Evolutionary conservation across 257 asterid species (phyloP), one percentile per base, ranked within the genome.

Genomic region (Solanum corneliomulleri): DNA sequence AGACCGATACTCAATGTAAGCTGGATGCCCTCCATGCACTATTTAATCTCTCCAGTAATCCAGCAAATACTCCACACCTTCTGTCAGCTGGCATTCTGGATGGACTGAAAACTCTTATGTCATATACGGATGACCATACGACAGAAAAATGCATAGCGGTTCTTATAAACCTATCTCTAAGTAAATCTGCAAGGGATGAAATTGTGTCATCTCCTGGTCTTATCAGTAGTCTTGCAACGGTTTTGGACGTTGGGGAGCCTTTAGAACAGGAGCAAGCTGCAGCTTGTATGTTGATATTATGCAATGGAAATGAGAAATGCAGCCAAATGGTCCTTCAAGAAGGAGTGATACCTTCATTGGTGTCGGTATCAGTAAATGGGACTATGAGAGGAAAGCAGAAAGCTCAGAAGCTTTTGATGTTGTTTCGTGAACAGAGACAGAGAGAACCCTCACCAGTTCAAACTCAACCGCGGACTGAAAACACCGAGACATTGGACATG

Each of bases 201-300:
- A 94, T 95, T 25, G 90, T 89, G 41, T 87, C 84, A 4, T 80
- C 94, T 15, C 92, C 95, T 0, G 95, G 95, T 11, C 93, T 97
- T 37, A 86, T 97, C 1, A 86, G 92, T 18, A 88, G 92, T 20
- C 98, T 97, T 15, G 90, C 98, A 6, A 88, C 92, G 15, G 87
- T 95, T 58, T 91, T 97, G 45, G 99, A 97, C 69, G 81, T 87
- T 1, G 99, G 99, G 1, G 99, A 92, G 89, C 94, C 97, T 7
- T 56, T 93, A 9, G 99, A 94, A 87, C 99, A 97, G 91, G 99
- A 97, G 89, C 99, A 96, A 88, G 96, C 98, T 2, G 99, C 96
- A 2, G 95, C 98, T 1, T 95, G 98, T 76, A 97, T 97, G 88
- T 89, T 96, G 84, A 89, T 95, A 70, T 56, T 97, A 31, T 97